phyloP scores from a whole-genome alignment of 2,329 filamentous ascomycete species.

The Pseudocercospora vitis region DNA sequence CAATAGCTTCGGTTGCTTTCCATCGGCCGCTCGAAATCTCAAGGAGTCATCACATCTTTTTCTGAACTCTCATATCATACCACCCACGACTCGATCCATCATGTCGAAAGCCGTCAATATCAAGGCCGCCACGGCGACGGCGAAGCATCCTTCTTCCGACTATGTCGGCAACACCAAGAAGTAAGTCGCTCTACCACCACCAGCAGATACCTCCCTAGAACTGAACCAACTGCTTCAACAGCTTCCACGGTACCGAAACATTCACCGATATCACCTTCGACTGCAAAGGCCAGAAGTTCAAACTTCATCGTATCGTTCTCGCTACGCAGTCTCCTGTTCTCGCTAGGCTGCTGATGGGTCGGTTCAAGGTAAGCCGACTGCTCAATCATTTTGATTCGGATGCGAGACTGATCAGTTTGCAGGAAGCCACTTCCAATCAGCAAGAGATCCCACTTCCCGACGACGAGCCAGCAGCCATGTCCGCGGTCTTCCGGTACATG shows the following conservation, averaged over 20 bases:
- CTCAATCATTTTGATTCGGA: not conserved
- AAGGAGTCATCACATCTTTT: too few relatives aligned
- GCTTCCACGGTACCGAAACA: slow-evolving; percentile 10
- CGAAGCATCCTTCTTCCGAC: not conserved
- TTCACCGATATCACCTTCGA: slow-evolving; percentile 48
- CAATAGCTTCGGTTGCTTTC: too few relatives aligned
- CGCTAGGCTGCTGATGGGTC: slow-evolving; percentile 39
- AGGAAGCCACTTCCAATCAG: slow-evolving; percentile 18
- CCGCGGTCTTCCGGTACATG: slow-evolving; percentile 24
- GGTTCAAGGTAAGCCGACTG: slow-evolving; percentile 23
- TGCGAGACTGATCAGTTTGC: not conserved
- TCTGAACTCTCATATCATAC: too few relatives aligned
- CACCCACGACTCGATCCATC: too few relatives aligned
- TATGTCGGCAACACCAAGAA: slow-evolving; percentile 1
- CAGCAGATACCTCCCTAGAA: not conserved
- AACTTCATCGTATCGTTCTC: slow-evolving; percentile 45
- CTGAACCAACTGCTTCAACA: not conserved
- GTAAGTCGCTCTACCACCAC: not conserved
- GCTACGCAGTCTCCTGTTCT: slow-evolving; percentile 46
- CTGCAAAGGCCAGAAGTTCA: slow-evolving; percentile 42
- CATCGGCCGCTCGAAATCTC: too few relatives aligned
- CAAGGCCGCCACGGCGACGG: not conserved
- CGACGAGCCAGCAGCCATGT: slow-evolving; percentile 21
- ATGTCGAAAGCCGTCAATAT: not conserved
- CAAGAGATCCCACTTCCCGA: slow-evolving; percentile 19